Conservation (phyloP, 2,329 filamentous ascomycete species). For the Alternaria triticimaculans region DNA sequence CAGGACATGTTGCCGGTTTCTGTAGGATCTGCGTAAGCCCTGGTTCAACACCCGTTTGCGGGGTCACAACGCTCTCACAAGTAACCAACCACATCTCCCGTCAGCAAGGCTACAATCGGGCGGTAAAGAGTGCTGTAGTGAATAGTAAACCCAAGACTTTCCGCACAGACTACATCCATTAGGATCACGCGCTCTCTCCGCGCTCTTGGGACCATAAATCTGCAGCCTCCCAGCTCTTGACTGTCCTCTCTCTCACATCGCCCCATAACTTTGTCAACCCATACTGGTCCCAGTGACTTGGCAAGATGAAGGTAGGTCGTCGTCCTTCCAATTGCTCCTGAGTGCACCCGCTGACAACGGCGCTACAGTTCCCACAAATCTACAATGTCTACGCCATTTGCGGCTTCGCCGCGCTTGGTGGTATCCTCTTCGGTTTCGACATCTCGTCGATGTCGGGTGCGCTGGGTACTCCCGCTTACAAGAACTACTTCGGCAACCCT, state of each 20-base stretch:
- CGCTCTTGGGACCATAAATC: slow-evolving; percentile 15
- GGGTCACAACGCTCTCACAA: slow-evolving; percentile 21
- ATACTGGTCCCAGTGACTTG: slow-evolving; percentile 18
- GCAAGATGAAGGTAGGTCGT: slow-evolving; percentile 40
- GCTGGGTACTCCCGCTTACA: slow-evolving; percentile 47
- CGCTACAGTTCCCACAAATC: slow-evolving; percentile 48
- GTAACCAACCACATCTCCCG: slow-evolving; percentile 1
- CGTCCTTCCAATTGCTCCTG: not conserved
- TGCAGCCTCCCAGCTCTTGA: not conserved
- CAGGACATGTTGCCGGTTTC: slow-evolving; percentile 22
- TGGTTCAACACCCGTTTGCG: slow-evolving; percentile 31
- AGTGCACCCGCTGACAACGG: not conserved
- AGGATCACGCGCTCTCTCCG: slow-evolving; percentile 27
- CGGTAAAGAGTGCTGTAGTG: slow-evolving; percentile 10
- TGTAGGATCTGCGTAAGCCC: slow-evolving; percentile 13
- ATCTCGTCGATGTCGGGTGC: slow-evolving; percentile 51
- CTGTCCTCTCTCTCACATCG: slow-evolving; percentile 1
- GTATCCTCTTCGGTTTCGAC: slow-evolving; percentile 50
- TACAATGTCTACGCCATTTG: slow-evolving; percentile 55
- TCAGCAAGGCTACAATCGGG: slow-evolving; percentile 8
- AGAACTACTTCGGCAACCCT: slow-evolving; percentile 47
- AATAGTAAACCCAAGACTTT: slow-evolving; percentile 11
- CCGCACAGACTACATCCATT: slow-evolving; percentile 17
- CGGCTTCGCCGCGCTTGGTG: slow-evolving; percentile 65
- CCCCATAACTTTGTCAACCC: slow-evolving; percentile 11